Evolutionary conservation across 768 basidiomycete genomes (phyloP), one percentile per base, ranked within the genome.

Genomic region (Tylopilus balloui): DNA sequence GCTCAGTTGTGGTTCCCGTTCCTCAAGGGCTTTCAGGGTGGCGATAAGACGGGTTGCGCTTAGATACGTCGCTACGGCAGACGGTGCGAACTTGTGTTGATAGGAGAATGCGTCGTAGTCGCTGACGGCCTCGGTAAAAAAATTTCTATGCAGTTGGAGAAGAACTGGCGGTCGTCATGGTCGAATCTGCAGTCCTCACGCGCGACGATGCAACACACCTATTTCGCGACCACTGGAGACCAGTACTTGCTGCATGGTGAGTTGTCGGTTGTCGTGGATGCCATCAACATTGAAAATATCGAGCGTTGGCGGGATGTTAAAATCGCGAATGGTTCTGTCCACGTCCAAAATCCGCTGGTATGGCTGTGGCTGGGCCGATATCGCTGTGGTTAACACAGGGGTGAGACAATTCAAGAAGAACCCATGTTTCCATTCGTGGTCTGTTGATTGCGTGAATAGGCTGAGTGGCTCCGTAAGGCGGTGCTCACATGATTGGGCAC

Each of bases 381-480:
- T 75, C 56, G 79, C 78, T 7, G 75, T 71, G 55, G 83, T 79
- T 31, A 85, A 66, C 41, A 85, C 77, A 2, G 84, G 84, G 9
- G 78, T 75, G 50, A 85, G 71, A 63, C 84, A 84, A 27, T 79
- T 59, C 24, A 76, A 71, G 60, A 83, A 81, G 68, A 87, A 86
- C 1, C 70, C 66, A 55, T 82, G 79, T 57, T 84, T 84, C 84
- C 84, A 87, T 60, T 81, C 75, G 50, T 85, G 83, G 63, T 85
- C 84, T 85, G 58, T 28, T 17, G 36, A 36, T 47, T 42, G 58
- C 41, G 51, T 54, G 27, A 62, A 45, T 38, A 32, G 51, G 28
- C 14, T 27, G 29, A 48, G 55, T 14, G 45, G 40, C 40, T 29
- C 34, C 10, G 23, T n/a, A 42, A 52, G 49, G 47, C 9, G 45